A percentile compares a stretch with the other conserved stretches of the same genome.
Evolutionary conservation across 2,329 filamentous ascomycete genomes (phyloP).

Genomic region (Colletotrichum karsti): DNA sequence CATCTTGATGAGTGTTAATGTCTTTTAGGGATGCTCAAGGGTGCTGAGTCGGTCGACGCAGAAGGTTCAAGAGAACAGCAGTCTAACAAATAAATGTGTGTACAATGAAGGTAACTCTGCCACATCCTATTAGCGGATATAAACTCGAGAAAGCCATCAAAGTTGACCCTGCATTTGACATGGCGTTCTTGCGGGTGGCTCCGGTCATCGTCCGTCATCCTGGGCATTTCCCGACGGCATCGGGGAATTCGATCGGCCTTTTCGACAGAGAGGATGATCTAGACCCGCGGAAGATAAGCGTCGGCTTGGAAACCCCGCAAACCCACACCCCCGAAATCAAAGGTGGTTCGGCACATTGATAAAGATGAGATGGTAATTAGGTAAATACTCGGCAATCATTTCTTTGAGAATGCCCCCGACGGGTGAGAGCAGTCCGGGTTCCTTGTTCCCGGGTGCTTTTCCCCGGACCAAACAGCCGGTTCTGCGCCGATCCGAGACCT

Average conservation of each 20-base stretch:
- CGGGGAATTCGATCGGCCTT: slow-evolving; percentile 18
- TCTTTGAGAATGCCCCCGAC: neutral
- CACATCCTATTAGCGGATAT: neutral
- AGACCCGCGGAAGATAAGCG: neutral
- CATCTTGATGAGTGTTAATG: neutral
- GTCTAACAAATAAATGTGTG: neutral
- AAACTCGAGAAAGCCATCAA: neutral
- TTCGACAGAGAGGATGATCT: neutral
- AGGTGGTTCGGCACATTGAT: neutral
- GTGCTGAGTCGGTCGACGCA: neutral
- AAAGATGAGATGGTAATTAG: neutral
- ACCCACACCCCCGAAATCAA: neutral
- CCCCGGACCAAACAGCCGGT: neutral
- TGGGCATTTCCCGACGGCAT: slow-evolving; percentile 7
- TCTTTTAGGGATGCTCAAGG: neutral
- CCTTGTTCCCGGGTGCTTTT: neutral
- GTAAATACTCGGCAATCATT: neutral
- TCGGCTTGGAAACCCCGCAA: slow-evolving; percentile 2
- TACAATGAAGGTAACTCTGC: neutral
- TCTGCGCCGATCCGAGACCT: neutral
- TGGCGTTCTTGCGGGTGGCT: neutral
- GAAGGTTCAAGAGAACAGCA: neutral
- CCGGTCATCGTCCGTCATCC: slow-evolving; percentile 5
- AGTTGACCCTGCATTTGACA: neutral
- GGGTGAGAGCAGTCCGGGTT: neutral